Conservation (phyloP, 2,329 filamentous ascomycete genomes). For the Decorospora gaudefroyi region DNA sequence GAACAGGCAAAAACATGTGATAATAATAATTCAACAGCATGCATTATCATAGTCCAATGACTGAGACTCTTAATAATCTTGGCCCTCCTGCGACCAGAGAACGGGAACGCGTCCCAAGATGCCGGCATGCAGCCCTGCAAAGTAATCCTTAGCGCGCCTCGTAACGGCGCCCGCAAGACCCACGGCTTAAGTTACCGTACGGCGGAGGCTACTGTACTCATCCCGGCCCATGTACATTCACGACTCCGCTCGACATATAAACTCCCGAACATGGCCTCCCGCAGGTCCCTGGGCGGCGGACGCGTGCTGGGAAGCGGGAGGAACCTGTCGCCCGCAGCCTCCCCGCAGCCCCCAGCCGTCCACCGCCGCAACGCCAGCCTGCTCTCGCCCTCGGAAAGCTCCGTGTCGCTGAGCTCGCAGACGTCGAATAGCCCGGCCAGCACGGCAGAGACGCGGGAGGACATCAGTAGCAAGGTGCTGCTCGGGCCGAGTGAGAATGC, state of each 20-base stretch:
- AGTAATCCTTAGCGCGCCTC: conserved; percentile 25
- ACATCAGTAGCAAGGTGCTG: conserved; percentile 80
- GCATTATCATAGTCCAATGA: not conserved
- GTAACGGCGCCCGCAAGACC: conserved; percentile 21
- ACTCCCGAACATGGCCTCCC: conserved; percentile 44
- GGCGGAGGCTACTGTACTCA: too few relatives aligned
- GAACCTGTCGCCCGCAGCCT: conserved; percentile 69
- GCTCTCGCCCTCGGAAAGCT: conserved; percentile 70
- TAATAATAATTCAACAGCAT: too few relatives aligned
- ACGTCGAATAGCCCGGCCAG: conserved; percentile 72
- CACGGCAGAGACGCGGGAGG: conserved; percentile 68
- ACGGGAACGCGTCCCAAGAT: conserved; percentile 9
- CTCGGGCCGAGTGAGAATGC: conserved; percentile 63
- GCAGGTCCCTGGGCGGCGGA: conserved; percentile 81
- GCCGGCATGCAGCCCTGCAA: conserved; percentile 13
- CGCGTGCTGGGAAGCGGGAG: conserved; percentile 87
- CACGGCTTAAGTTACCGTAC: conserved; percentile 10
- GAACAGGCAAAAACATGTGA: too few relatives aligned
- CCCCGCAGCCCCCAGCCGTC: conserved; percentile 33
- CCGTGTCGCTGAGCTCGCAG: conserved; percentile 75
- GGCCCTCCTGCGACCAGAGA: not conserved
- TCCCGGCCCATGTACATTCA: conserved; percentile 24
- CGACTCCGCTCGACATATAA: conserved; percentile 26
- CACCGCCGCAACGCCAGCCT: conserved; percentile 54
- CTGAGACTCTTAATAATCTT: not conserved